Evolutionary conservation across 2,329 filamentous ascomycete genomes (phyloP).

Genomic region (Fusarium coffeatum): DNA sequence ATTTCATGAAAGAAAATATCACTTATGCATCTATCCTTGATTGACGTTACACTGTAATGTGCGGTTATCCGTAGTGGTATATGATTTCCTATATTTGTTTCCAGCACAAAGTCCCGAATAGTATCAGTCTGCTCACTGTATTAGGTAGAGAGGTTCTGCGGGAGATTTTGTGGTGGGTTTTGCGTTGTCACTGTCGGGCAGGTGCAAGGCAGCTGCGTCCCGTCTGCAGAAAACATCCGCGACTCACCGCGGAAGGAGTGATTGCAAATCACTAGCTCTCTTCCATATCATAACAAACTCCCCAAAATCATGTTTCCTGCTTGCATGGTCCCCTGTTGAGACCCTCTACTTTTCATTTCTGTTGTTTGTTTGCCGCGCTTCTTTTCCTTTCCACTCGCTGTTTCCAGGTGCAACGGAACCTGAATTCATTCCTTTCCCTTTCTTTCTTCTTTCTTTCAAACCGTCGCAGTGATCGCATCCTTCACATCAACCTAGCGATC

Average conservation of each 20-base stretch:
- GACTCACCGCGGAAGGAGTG: constrained; percentile 4
- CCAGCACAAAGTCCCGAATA: neutral
- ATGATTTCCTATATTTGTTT: neutral
- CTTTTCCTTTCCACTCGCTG: neutral
- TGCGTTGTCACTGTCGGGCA: constrained; percentile 4
- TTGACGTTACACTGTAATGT: neutral
- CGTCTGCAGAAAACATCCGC: neutral
- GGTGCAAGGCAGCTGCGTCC: constrained; percentile 3
- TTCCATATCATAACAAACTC: neutral
- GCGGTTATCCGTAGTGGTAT: neutral
- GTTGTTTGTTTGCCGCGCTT: neutral
- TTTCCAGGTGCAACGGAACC: neutral
- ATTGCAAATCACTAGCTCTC: neutral
- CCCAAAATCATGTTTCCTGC: neutral
- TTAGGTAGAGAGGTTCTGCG: neutral
- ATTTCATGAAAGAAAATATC: neutral
- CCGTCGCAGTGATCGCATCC: neutral
- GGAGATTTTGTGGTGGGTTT: neutral
- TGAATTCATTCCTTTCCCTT: neutral
- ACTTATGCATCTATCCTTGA: neutral
- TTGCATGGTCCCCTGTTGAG: neutral
- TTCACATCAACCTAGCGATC: neutral
- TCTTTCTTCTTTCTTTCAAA: neutral
- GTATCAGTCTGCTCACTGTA: neutral
- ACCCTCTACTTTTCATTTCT: neutral